Evolutionary conservation across 2,329 filamentous ascomycete genomes (phyloP).

Genomic region (Sporothrix variecibatus): DNA sequence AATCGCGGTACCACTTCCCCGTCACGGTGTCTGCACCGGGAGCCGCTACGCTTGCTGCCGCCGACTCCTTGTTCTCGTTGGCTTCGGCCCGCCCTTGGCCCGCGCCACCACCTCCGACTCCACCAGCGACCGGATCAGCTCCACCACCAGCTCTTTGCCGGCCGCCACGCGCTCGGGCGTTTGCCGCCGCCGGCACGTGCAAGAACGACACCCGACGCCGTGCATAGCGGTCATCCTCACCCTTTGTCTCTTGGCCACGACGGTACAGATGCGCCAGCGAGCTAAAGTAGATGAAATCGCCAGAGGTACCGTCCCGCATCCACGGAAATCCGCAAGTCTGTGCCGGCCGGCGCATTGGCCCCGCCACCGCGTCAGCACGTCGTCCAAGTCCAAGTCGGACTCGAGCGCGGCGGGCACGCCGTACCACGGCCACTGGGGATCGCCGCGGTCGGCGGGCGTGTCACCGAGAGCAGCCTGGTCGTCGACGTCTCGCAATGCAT

Average conservation of each 20-base stretch:
- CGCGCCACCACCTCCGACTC: constrained; percentile 48
- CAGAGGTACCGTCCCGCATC: constrained; percentile 75
- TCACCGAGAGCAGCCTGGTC: constrained; percentile 58
- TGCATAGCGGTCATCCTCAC: not conserved
- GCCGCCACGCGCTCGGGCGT: constrained; percentile 50
- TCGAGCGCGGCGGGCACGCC: constrained; percentile 57
- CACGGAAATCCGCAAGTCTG: constrained; percentile 61
- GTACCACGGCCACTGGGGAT: constrained; percentile 55
- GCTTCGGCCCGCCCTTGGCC: constrained; percentile 23
- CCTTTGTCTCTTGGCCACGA: constrained; percentile 37
- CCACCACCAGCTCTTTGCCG: constrained; percentile 55
- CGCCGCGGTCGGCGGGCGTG: constrained; percentile 41
- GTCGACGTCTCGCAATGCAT: constrained; percentile 70
- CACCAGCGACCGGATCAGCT: constrained; percentile 59
- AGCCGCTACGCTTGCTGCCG: not conserved
- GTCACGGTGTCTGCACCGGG: constrained; percentile 16
- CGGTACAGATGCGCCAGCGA: constrained; percentile 62
- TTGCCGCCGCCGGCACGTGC: constrained; percentile 66
- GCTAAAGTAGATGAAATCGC: constrained; percentile 77
- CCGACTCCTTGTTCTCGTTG: not conserved
- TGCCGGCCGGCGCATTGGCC: constrained; percentile 42
- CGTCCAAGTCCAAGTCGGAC: constrained; percentile 59
- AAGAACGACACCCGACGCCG: constrained; percentile 64
- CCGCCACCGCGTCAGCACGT: constrained; percentile 59
- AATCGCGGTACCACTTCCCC: constrained; percentile 29